phyloP scores from a whole-genome alignment of 768 basidiomycete genomes.

The Rhizopogon vinicolor region DNA sequence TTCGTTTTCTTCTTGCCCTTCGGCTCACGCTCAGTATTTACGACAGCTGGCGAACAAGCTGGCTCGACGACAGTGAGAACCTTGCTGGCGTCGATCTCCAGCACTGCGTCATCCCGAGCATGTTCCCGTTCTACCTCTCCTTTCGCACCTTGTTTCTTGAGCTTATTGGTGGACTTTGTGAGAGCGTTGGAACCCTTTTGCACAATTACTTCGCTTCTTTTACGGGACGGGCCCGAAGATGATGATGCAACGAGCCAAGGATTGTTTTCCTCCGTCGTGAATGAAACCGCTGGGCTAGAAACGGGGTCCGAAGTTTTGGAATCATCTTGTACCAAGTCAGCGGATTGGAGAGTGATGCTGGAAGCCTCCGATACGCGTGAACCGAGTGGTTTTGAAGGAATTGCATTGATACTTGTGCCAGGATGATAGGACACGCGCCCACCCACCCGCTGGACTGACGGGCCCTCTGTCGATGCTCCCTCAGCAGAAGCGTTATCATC shows the following conservation, averaged over 20 bases:
- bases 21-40: conserved; percentile 2
- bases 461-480: conserved; percentile 24
- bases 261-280: conserved; percentile 38
- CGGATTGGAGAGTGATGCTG: conserved; percentile 64
- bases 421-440: conserved; percentile 66
- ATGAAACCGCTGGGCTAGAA: conserved; percentile 12
- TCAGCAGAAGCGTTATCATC: conserved; percentile 26
- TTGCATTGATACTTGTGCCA: conserved; percentile 24
- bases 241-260: conserved; percentile 69
- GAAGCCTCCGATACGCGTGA: conserved; percentile 53
- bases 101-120: conserved; percentile 65
- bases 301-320: conserved; percentile 7
- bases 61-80: conserved; percentile 16
- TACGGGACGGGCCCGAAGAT: conserved; percentile 50
- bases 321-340: conserved; percentile 38
- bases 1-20: conserved; percentile 14
- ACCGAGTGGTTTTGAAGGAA: conserved; percentile 16
- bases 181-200: conserved; percentile 57
- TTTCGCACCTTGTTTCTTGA: conserved; percentile 63
- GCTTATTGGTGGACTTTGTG: conserved; percentile 68
- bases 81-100: conserved; percentile 59
- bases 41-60: not conserved
- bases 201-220: conserved; percentile 69
- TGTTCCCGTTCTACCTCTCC: conserved; percentile 52
- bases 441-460: conserved; percentile 52